Conservation (phyloP, 2,329 filamentous ascomycete genomes). For the Pyricularia pennisetigena region DNA sequence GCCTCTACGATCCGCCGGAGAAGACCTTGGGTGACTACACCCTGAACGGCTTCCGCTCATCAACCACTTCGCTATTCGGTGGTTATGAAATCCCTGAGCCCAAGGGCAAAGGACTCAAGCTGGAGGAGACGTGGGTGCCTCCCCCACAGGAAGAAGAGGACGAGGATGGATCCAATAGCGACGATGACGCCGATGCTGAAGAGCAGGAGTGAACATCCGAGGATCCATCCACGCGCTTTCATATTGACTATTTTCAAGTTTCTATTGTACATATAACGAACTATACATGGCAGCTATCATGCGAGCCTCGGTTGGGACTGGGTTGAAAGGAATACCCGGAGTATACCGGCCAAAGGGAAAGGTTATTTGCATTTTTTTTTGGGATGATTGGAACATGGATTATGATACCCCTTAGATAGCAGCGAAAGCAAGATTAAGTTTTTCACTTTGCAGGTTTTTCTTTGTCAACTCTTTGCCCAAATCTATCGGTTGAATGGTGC, state of each 20-base stretch:
- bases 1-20: constrained; percentile 66
- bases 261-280: not conserved
- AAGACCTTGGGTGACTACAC: constrained; percentile 38
- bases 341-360: not conserved
- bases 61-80: constrained; percentile 42
- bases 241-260: not conserved
- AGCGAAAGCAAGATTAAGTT: not conserved
- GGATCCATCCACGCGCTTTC: not conserved
- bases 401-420: not conserved
- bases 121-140: constrained; percentile 72
- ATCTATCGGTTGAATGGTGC: not conserved
- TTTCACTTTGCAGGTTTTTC: not conserved
- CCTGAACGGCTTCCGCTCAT: constrained; percentile 43
- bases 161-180: constrained; percentile 35
- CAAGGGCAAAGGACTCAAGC: constrained; percentile 64
- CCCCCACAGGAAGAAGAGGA: constrained; percentile 50
- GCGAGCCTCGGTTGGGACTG: not conserved
- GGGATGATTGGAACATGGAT: not conserved
- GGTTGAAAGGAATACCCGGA: not conserved
- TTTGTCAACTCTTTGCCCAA: not conserved
- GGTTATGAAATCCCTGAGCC: constrained; percentile 34
- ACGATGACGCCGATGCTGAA: constrained; percentile 27
- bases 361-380: not conserved
- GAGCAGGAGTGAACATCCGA: constrained; percentile 14
- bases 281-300: not conserved